Evolutionary conservation across 257 asterid genomes (phyloP).

Genomic region (Mentha longifolia): DNA sequence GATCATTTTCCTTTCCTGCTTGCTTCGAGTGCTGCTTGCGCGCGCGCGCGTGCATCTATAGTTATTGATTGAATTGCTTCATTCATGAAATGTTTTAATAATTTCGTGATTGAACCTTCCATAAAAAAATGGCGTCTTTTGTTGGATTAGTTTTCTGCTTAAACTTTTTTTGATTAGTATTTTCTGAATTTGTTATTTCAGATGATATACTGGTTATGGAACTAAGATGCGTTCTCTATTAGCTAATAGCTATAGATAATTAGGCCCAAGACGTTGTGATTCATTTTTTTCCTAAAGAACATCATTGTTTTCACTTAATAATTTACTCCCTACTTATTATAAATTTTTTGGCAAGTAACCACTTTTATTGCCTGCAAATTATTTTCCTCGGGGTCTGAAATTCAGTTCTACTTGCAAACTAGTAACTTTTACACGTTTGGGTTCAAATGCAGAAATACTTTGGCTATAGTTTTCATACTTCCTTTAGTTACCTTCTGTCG

Average conservation of each 20-base stretch:
- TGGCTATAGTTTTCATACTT: not conserved
- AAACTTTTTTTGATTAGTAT: not conserved
- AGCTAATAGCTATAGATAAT: not conserved
- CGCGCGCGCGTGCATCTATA: not conserved
- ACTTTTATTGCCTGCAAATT: not conserved
- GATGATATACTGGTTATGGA: not conserved
- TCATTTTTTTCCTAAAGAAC: not conserved
- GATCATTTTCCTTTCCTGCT: not conserved
- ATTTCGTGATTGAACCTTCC: not conserved
- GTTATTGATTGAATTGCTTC: constrained; percentile 7
- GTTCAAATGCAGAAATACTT: not conserved
- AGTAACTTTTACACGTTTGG: not conserved
- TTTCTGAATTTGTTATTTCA: not conserved
- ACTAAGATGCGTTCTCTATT: not conserved
- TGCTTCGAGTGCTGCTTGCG: not conserved
- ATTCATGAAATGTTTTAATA: not conserved
- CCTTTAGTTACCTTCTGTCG: not conserved
- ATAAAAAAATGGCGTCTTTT: not conserved
- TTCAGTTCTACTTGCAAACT: not conserved
- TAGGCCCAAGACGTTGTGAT: not conserved
- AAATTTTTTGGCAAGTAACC: not conserved
- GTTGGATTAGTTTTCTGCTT: not conserved
- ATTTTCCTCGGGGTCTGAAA: not conserved
- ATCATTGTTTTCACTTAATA: not conserved
- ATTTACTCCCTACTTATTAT: not conserved